Conservation (phyloP, 352 stramenopile genomes). For the Aphanomyces cochlioides region DNA sequence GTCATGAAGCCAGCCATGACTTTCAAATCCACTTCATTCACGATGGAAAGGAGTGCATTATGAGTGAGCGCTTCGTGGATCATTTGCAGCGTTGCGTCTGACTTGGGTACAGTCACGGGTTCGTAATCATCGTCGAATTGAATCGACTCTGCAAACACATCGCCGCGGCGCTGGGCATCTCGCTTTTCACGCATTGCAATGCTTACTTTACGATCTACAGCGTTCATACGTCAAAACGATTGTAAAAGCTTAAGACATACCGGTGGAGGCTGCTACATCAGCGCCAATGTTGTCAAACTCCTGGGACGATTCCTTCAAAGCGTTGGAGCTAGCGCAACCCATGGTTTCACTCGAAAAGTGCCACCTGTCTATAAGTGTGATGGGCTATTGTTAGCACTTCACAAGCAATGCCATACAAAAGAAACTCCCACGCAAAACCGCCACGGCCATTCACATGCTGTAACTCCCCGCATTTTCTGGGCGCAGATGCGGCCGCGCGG, state of each 20-base stretch:
- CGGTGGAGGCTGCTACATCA: slow-evolving; percentile 19
- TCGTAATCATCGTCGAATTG: slow-evolving; percentile 53
- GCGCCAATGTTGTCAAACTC: slow-evolving; percentile 25
- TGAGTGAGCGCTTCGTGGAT: slow-evolving; percentile 58
- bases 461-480: too few relatives aligned
- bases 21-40: slow-evolving; percentile 48
- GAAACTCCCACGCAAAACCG: too few relatives aligned
- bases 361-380: not conserved
- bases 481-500: too few relatives aligned
- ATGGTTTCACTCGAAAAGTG: slow-evolving; percentile 15
- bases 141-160: slow-evolving; percentile 73
- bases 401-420: too few relatives aligned
- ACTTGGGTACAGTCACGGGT: slow-evolving; percentile 41
- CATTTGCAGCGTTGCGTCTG: slow-evolving; percentile 40
- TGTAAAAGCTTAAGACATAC: not conserved
- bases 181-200: slow-evolving; percentile 68
- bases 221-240: not conserved
- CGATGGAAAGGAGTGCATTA: slow-evolving; percentile 68
- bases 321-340: slow-evolving; percentile 21
- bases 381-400: slow-evolving; percentile 3
- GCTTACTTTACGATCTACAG: slow-evolving; percentile 48
- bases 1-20: slow-evolving; percentile 54
- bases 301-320: slow-evolving; percentile 16
- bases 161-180: slow-evolving; percentile 47
- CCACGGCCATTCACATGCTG: too few relatives aligned